A percentile compares a stretch with the other conserved stretches of the same genome.
Evolutionary conservation across 768 basidiomycete genomes (phyloP).

Genomic region (Mycena belliarum): DNA sequence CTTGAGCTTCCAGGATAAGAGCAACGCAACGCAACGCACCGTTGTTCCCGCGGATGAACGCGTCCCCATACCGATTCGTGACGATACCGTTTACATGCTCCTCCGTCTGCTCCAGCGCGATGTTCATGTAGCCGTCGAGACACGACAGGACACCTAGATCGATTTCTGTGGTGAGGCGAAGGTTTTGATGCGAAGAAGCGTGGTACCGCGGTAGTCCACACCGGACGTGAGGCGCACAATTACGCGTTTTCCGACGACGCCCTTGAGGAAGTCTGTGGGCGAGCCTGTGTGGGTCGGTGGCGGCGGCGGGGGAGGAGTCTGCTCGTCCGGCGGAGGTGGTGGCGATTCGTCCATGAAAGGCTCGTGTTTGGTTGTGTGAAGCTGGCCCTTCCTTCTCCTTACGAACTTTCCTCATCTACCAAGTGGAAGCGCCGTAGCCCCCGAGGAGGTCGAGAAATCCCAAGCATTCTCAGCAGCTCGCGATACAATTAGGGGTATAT

Average conservation of each 20-base stretch:
- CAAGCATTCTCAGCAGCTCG: no score
- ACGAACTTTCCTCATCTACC: no score
- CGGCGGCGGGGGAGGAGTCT: constrained; percentile 50
- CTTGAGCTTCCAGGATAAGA: constrained; percentile 7
- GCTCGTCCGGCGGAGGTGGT: constrained; percentile 33
- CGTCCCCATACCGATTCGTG: constrained; percentile 91
- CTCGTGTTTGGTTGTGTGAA: neutral
- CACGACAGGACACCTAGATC: constrained; percentile 84
- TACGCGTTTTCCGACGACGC: constrained; percentile 94
- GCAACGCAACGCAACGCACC: constrained; percentile 44
- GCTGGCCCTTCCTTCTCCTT: neutral
- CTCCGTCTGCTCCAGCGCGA: constrained; percentile 95
- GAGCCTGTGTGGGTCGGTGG: constrained; percentile 64
- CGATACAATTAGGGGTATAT: no score
- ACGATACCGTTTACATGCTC: constrained; percentile 88
- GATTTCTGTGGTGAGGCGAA: neutral
- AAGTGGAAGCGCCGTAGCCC: no score
- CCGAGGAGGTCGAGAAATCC: no score
- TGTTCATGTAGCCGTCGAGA: constrained; percentile 99
- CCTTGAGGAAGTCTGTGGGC: constrained; percentile 91
- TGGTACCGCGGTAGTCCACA: constrained; percentile 85
- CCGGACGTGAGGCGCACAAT: constrained; percentile 90
- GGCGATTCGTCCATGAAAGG: constrained; percentile 27
- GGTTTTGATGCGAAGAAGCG: no score
- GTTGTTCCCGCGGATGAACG: constrained; percentile 94